Percentiles rank a stretch among this genome's conserved stretches.
Conservation (phyloP, 2,329 filamentous ascomycete species). For the Ophiocordyceps sinensis region DNA sequence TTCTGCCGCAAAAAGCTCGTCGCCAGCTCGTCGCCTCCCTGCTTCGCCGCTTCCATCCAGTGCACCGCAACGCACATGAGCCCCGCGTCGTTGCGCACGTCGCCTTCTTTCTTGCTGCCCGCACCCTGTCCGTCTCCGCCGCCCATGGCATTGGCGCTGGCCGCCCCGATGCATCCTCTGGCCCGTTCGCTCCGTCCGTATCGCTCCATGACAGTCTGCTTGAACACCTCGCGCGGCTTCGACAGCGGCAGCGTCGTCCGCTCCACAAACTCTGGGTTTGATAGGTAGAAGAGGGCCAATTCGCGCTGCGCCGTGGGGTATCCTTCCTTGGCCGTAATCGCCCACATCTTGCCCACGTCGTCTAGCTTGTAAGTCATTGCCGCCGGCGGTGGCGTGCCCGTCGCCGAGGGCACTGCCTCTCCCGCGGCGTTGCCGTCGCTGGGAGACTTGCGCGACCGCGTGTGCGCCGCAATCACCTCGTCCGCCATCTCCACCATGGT, state of each 20-base stretch:
- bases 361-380: conserved; percentile 54
- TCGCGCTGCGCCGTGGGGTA: conserved; percentile 74
- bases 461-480: conserved; percentile 44
- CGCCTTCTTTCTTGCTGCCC: conserved; percentile 23
- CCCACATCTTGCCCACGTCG: conserved; percentile 79
- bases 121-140: conserved; percentile 9
- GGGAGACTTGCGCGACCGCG: conserved; percentile 40
- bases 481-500: conserved; percentile 56
- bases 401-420: conserved; percentile 18
- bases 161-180: conserved; percentile 9
- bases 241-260: conserved; percentile 73
- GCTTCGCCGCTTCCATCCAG: conserved; percentile 87
- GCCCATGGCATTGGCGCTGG: conserved; percentile 9
- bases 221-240: conserved; percentile 78
- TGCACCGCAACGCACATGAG: conserved; percentile 91
- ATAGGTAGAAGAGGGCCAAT: conserved; percentile 84
- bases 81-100: conserved; percentile 61
- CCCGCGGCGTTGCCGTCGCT: conserved; percentile 15
- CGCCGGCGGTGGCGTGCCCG: conserved; percentile 29
- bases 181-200: conserved; percentile 29
- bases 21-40: conserved; percentile 75
- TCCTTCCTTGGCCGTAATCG: conserved; percentile 87
- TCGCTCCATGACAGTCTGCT: conserved; percentile 67
- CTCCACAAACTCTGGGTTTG: conserved; percentile 72
- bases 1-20: conserved; percentile 66